Evolutionary conservation across 371 early-diverging fungal species (phyloP), one percentile per base, ranked within the genome.

Genomic region (Lichtheimia ornata): DNA sequence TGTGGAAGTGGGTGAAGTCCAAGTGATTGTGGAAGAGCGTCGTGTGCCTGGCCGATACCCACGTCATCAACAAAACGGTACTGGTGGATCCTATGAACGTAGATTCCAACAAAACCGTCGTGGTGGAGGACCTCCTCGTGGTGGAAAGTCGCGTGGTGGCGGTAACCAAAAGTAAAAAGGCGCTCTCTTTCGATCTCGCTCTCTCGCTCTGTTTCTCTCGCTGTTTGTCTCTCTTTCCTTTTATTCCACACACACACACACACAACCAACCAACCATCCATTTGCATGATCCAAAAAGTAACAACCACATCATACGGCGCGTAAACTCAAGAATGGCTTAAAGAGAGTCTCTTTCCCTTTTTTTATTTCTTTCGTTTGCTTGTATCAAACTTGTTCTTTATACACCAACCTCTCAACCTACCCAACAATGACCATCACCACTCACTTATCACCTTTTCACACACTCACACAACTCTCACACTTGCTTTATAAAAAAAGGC

Each of bases 1-100:
- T 52, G 72, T 80, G 0, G 41, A 35, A 1, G 52, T 73, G n/a
- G 65, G 63, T n/a, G 56, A 58, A 6, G 47, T 56, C 2, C 47
- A 54, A 15, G 77, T 76, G 0, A 43, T 71, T 20, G 77, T 75
- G 12, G 81, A 80, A 61, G 81, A 80, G 56, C 77, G 81, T 50
- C 75, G 77, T 50, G 18, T 52, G 12, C 51, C 57, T 40, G 53
- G 51, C 53, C 43, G 52, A 45, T 62, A 47, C 45, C 15, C 35
- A n/a, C 62, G 62, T 25, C 64, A 59, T 42, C 35, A 35, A 35
- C 35, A 35, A 35, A 35, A 35, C 9, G 57, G 56, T 20, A 58
- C 45, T 20, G 65, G 65, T 28, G 30, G 14, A 12, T 43, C 56
- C 7, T 61, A 42, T 43, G 66, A 66, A 13, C 66, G 66, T 20